Base-by-base conservation (phyloP, 768 basidiomycete genomes). In the Lentinula boryana region DNA sequence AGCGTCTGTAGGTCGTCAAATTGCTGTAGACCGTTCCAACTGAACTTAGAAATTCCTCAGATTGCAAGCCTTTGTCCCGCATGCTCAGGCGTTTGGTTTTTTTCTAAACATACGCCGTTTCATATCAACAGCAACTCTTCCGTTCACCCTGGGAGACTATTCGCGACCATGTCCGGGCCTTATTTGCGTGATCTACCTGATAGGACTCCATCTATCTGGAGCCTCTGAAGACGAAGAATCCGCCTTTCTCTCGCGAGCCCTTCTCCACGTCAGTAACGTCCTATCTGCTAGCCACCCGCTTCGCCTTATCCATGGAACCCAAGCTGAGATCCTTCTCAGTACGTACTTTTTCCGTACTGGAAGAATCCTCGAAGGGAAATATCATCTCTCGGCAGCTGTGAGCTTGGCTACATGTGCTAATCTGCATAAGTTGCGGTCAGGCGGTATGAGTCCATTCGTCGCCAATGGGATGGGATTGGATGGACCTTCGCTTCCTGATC, bases 61-160 rank as follows among this genome's bases (percentile, higher is more conserved):
- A 43, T 69, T 87, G 4, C 81, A 85, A 65, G 74, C 74, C 21
- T 85, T 93, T 67, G 68, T 85, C 12, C 82, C 80, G 15, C 78
- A 88, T 64, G 78, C 81, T 1, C 69, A 74, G 40, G 78, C 85
- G 64, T 78, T 89, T 61, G 87, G 86, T 4, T 84, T 91, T 67
- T 91, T 90, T 70, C 80, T 92, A 57, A 71, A 78, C 61, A 66
- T 71, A 4, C 60, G 76, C 9, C 78, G 84, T 35, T 80, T 86
- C 63, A 78, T 79, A 46, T 72, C 75, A 43, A 69, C 76, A 2
- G 71, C 75, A 7, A 75, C 87, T 53, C 78, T 76, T 60, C 75
- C 79, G 65, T 76, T 78, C 50, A 74, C 79, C 3, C 75, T 84
- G 49, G 78, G 81, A 0, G 76, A 81, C 49, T 73, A 76, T 5